Percentiles rank a stretch among this genome's conserved stretches.
These are phyloP conservation scores for Fusarium begoniae DNA, from an alignment of 2,329 filamentous ascomycete genomes.

Conservation along the genomic window DNA sequence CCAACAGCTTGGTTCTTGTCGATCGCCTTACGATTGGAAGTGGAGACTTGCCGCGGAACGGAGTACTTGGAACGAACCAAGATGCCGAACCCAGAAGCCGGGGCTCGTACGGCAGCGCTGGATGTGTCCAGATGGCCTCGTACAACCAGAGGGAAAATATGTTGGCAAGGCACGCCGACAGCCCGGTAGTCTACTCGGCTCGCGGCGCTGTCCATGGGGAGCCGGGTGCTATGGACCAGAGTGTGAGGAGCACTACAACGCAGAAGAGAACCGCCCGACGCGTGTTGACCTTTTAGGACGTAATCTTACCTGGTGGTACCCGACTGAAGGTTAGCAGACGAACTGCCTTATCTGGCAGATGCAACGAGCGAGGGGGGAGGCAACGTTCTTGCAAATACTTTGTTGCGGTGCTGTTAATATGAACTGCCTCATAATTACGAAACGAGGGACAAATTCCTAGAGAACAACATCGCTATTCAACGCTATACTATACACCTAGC, in stretches of 20 bases:
- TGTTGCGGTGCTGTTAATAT: neutral
- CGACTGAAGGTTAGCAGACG: neutral
- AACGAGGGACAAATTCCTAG: neutral
- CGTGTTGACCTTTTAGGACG: fast-evolving
- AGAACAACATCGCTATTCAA: neutral
- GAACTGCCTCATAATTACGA: neutral
- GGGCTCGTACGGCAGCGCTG: slow-evolving; percentile 3
- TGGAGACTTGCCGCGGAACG: neutral
- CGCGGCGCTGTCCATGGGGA: neutral
- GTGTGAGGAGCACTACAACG: neutral
- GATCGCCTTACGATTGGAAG: slow-evolving; percentile 17
- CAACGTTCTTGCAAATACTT: neutral
- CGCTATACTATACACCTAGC: neutral
- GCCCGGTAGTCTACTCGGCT: neutral
- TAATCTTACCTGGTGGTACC: neutral
- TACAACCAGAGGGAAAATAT: neutral
- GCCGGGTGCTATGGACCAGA: neutral
- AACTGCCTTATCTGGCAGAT: neutral
- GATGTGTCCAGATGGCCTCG: neutral
- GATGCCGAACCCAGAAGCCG: neutral
- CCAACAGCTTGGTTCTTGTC: neutral
- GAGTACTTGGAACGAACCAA: neutral
- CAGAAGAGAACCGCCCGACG: neutral
- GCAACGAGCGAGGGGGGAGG: neutral
- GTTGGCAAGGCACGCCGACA: neutral